These are phyloP conservation scores for Geoglossum glabrum DNA, from an alignment of 495 filamentous ascomycete species.

Conservation along the genomic window DNA sequence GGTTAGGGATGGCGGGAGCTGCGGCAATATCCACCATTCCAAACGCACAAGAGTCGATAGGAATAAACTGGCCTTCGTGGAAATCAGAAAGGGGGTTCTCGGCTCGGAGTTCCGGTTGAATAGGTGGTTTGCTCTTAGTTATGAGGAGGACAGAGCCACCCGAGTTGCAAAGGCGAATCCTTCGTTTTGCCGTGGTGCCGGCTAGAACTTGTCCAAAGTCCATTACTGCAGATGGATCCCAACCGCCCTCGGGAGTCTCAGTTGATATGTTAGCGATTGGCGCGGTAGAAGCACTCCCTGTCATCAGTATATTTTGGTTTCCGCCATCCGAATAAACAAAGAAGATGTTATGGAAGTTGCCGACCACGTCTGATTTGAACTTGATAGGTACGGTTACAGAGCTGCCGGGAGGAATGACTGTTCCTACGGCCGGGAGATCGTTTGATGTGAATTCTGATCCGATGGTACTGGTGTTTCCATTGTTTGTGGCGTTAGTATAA, in stretches of 20 bases:
- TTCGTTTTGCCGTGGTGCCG: conserved; percentile 11
- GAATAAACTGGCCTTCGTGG: conserved; percentile 17
- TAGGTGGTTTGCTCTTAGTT: conserved; percentile 16
- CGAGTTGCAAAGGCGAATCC: conserved; percentile 18
- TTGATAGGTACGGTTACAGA: conserved; percentile 14
- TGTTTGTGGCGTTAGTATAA: conserved; percentile 15
- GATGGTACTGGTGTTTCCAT: conserved; percentile 6
- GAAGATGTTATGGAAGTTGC: conserved; percentile 15
- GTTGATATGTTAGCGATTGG: conserved; percentile 17
- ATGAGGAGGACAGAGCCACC: conserved; percentile 19
- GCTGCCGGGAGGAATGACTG: conserved; percentile 11
- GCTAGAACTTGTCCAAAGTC: conserved; percentile 17
- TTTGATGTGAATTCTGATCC: conserved; percentile 15
- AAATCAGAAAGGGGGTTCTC: conserved; percentile 10
- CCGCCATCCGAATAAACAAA: conserved; percentile 17
- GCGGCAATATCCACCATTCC: conserved; percentile 17
- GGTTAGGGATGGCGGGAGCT: conserved; percentile 12
- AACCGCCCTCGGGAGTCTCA: conserved; percentile 15
- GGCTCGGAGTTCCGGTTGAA: neutral
- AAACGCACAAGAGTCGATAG: conserved; percentile 9
- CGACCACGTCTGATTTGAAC: conserved; percentile 14
- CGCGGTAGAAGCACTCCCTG: conserved; percentile 14
- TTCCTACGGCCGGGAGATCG: conserved; percentile 15
- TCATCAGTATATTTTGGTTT: conserved; percentile 13
- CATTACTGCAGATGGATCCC: conserved; percentile 11